Base-by-base conservation (phyloP, 2,329 filamentous ascomycete genomes). In the Fusarium torulosum region DNA sequence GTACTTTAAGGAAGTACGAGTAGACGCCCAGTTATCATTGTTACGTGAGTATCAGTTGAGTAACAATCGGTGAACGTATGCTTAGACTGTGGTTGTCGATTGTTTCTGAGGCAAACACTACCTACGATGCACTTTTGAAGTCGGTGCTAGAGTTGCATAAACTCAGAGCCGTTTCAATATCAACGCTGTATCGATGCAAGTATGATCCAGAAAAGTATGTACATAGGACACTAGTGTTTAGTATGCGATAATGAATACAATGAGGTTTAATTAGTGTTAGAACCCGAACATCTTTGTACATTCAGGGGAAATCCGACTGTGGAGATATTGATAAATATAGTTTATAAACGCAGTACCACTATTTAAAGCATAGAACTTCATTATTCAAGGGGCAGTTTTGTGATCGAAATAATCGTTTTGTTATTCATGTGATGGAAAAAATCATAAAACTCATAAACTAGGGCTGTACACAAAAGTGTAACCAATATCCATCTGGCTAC, bases 371-470 rank as follows among this genome's bases (percentile, higher is more conserved):
- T 11, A 13, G 27, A 15, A 15, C 4, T n/a, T 37, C 9, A 37
- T 17, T n/a, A 4, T 37, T n/a, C 8, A 37, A 19, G 17, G 8
- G 17, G 9, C 35, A 37, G 35, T 37, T n/a, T 50, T 6, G 44
- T 64, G 53, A 69, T 63, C 57, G 60, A 70, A 71, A 68, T 53
- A 27, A 55, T 59, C 55, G 58, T 64, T 71, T 61, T 70, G 50
- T 66, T 72, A 67, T 69, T 73, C 52, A 70, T 74, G 49, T 64
- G 62, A 68, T 70, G 29, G 53, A 55, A 71, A 72, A 68, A 72
- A 66, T 74, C 72, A 73, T 74, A 64, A 66, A 63, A 63, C 65
- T 69, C 69, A 66, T 72, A 67, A 54, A 60, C 60, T 66, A 61
- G 63, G 63, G 53, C 58, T 62, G 69, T 65, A 66, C 72, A 72